A percentile compares a stretch with the other conserved stretches of the same genome.
Evolutionary conservation across 192 early-diverging fungal genomes (phyloP).

Genomic region (Coemansia biformis): DNA sequence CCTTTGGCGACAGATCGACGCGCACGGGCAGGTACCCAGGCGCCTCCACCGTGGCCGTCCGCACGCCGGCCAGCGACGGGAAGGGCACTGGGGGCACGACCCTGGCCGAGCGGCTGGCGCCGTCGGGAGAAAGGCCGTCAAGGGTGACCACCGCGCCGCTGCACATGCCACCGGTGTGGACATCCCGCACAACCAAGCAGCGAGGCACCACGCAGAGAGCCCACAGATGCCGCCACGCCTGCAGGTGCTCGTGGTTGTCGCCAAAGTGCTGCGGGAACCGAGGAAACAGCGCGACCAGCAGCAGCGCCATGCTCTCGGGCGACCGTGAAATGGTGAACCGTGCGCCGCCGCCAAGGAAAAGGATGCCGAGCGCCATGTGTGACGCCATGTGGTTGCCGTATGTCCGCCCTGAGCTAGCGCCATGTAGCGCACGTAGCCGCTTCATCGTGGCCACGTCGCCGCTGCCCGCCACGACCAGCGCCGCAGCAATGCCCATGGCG

Average conservation of each 20-base stretch:
- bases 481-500: constrained; percentile 55
- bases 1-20: constrained; percentile 6
- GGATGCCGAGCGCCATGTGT: constrained; percentile 41
- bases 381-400: constrained; percentile 49
- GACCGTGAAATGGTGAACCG: constrained; percentile 37
- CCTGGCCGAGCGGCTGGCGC: neutral
- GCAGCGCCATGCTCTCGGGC: constrained; percentile 28
- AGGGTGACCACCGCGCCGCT: constrained; percentile 15
- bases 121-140: neutral
- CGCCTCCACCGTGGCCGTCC: constrained; percentile 9
- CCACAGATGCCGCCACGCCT: constrained; percentile 50
- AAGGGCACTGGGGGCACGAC: constrained; percentile 16
- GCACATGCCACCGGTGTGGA: constrained; percentile 20
- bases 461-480: constrained; percentile 77
- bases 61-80: constrained; percentile 7
- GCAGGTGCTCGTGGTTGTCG: constrained; percentile 44
- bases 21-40: constrained; percentile 29
- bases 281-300: constrained; percentile 37
- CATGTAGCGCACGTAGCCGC: constrained; percentile 55
- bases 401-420: constrained; percentile 14
- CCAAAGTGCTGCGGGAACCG: constrained; percentile 32
- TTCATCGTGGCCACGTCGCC: constrained; percentile 62
- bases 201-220: constrained; percentile 39
- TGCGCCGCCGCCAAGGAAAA: constrained; percentile 41
- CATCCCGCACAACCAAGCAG: constrained; percentile 37